A percentile compares a stretch with the other conserved stretches of the same genome.
phyloP scores from a whole-genome alignment of 805 yeast species.

The Torulaspora maleeae region DNA sequence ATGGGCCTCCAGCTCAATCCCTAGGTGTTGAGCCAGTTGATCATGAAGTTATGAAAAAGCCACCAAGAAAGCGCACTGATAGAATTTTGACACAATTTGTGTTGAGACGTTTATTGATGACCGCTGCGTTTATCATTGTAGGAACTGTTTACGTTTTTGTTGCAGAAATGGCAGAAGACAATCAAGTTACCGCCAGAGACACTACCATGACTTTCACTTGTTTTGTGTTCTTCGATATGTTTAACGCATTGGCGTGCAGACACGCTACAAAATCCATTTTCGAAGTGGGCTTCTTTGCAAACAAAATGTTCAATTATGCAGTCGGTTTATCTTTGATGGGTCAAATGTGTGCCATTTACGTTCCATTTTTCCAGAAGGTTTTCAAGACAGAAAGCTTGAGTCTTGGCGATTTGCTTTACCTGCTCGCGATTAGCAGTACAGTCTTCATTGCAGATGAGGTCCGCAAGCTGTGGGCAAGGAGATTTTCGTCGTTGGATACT shows the following conservation, averaged over 20 bases:
- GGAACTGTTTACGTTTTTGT: conserved; percentile 89
- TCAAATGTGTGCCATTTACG: conserved; percentile 87
- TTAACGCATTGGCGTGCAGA: conserved; percentile 91
- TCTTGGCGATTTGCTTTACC: conserved; percentile 61
- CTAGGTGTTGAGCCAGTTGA: conserved; percentile 97
- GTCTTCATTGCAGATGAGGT: conserved; percentile 84
- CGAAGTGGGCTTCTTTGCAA: conserved; percentile 69
- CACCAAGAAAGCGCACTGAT: conserved; percentile 89
- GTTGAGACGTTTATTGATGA: conserved; percentile 65
- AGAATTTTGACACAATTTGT: conserved; percentile 71
- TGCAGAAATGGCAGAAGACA: conserved; percentile 75
- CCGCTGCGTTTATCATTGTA: conserved; percentile 68
- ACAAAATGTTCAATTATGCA: conserved; percentile 89
- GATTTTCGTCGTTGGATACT: conserved; percentile 16
- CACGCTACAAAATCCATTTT: conserved; percentile 80
- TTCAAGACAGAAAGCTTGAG: conserved; percentile 92
- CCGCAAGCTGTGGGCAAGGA: conserved; percentile 48
- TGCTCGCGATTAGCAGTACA: conserved; percentile 62
- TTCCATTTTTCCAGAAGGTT: conserved; percentile 86
- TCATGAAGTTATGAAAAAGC: conserved; percentile 88
- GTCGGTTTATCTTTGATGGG: conserved; percentile 85
- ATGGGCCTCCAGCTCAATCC: conserved; percentile 98
- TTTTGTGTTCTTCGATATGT: conserved; percentile 93
- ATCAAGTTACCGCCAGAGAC: conserved; percentile 83
- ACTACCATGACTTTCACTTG: conserved; percentile 99